Conservation (phyloP, 805 yeast species). For the Candida wancherniae region DNA sequence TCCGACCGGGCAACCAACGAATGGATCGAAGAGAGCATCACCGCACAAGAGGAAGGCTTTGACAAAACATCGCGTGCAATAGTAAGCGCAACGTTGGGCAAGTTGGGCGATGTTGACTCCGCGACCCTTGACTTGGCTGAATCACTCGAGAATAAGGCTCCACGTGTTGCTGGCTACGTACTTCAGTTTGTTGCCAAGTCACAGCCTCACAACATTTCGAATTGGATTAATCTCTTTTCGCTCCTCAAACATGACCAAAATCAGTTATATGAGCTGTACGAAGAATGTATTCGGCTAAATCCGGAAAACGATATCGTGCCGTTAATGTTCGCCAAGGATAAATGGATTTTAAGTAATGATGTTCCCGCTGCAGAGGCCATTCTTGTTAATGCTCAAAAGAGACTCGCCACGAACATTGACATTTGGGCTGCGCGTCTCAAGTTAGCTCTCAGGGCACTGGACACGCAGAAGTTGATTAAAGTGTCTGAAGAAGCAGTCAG, state of each 20-base stretch:
- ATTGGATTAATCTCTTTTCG: constrained; percentile 48
- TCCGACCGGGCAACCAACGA: constrained; percentile 23
- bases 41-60: constrained; percentile 46
- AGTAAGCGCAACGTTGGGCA: constrained; percentile 36
- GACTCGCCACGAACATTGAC: constrained; percentile 44
- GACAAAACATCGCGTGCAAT: constrained; percentile 50
- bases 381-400: constrained; percentile 43
- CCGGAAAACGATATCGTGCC: constrained; percentile 49
- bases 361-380: constrained; percentile 49
- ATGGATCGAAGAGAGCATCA: constrained; percentile 57
- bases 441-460: constrained; percentile 45
- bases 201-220: constrained; percentile 41
- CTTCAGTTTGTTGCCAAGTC: constrained; percentile 42
- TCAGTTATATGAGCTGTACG: constrained; percentile 37
- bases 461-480: constrained; percentile 37
- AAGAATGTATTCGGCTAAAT: constrained; percentile 46
- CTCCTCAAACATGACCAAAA: constrained; percentile 22
- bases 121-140: constrained; percentile 6
- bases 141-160: constrained; percentile 24
- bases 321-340: constrained; percentile 70
- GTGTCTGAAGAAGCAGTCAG: constrained; percentile 21
- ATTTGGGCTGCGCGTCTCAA: constrained; percentile 73
- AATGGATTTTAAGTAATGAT: constrained; percentile 48
- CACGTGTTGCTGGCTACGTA: constrained; percentile 39
- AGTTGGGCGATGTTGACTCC: constrained; percentile 20